phyloP scores from a whole-genome alignment of 73 alveolate genomes.

The Paraurostyla sp. region DNA sequence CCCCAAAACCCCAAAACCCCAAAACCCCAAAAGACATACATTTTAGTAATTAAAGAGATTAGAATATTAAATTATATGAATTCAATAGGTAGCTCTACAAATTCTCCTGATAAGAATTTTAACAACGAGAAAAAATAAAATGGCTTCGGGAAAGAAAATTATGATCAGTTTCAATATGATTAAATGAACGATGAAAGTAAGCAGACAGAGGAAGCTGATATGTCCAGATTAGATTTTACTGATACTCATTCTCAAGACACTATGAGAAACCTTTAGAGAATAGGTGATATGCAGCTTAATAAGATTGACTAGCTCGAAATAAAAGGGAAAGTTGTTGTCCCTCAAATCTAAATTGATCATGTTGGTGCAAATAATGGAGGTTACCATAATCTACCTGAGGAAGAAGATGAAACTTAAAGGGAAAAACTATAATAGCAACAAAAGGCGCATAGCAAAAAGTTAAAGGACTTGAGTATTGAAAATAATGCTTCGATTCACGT shows the following conservation, averaged over 20 bases:
- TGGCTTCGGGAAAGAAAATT: too few relatives aligned
- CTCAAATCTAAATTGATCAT: too few relatives aligned
- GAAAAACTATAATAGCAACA: too few relatives aligned
- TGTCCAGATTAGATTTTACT: slow-evolving; percentile 41
- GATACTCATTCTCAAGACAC: slow-evolving; percentile 58
- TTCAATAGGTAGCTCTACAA: too few relatives aligned
- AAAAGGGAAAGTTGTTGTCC: slow-evolving; percentile 15
- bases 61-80: too few relatives aligned
- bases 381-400: slow-evolving; percentile 39
- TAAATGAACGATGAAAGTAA: slow-evolving; percentile 50
- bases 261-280: slow-evolving; percentile 26
- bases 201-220: slow-evolving; percentile 42
- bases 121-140: too few relatives aligned
- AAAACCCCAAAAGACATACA: too few relatives aligned
- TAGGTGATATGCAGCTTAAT: slow-evolving; percentile 3
- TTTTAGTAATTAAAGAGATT: too few relatives aligned
- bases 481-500: neutral
- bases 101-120: too few relatives aligned
- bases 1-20: too few relatives aligned
- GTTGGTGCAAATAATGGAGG: neutral
- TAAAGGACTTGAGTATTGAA: neutral
- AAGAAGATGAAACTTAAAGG: too few relatives aligned
- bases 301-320: neutral
- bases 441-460: neutral
- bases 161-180: too few relatives aligned